Conservation (phyloP, 495 filamentous ascomycete species). For the Talaromyces stipitatus region DNA sequence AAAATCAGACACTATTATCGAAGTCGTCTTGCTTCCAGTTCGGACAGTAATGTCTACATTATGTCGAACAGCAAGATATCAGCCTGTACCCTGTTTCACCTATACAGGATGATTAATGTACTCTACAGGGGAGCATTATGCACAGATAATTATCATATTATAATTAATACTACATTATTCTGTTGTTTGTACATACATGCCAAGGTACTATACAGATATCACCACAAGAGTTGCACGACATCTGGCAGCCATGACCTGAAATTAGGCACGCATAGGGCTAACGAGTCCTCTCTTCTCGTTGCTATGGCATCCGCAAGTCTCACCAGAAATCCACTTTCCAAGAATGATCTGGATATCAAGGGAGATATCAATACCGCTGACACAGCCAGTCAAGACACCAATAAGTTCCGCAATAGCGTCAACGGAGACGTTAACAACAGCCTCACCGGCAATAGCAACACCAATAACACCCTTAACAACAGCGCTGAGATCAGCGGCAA, state of each 20-base stretch:
- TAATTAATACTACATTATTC: not conserved
- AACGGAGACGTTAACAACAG: constrained; percentile 24
- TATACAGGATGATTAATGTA: not conserved
- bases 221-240: not conserved
- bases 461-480: constrained; percentile 28
- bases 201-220: not conserved
- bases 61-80: not conserved
- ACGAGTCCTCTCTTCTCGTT: not conserved
- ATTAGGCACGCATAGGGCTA: not conserved
- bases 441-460: constrained; percentile 27
- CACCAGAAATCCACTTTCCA: constrained; percentile 34
- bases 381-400: constrained; percentile 30
- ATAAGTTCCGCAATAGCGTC: constrained; percentile 31
- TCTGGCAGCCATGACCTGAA: not conserved
- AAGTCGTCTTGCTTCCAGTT: not conserved
- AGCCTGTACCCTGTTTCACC: not conserved
- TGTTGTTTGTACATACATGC: not conserved
- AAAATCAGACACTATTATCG: not conserved
- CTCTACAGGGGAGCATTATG: not conserved
- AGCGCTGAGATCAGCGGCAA: constrained; percentile 26
- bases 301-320: constrained; percentile 10
- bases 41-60: too few species aligned
- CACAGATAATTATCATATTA: not conserved
- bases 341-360: constrained; percentile 23
- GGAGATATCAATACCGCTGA: constrained; percentile 23